phyloP scores from a whole-genome alignment of 352 stramenopile species.

The Pythium coloratum region DNA sequence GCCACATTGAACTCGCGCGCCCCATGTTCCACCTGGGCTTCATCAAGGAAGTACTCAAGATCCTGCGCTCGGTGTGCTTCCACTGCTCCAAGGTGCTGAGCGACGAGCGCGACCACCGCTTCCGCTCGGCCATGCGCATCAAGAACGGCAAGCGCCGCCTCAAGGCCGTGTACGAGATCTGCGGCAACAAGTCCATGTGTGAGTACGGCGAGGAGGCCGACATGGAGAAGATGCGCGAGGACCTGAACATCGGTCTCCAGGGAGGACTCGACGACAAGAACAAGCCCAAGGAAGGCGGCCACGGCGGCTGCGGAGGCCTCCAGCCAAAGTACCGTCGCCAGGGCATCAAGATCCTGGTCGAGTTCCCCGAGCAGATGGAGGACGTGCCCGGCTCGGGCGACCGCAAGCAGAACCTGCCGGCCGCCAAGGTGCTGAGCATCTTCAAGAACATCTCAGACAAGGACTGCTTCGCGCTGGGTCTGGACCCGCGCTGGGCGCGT shows the following conservation, averaged over 20 bases:
- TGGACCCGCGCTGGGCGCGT: conserved; percentile 94
- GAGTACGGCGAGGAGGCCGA: conserved; percentile 83
- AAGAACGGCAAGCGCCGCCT: conserved; percentile 91
- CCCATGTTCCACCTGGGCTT: conserved; percentile 99
- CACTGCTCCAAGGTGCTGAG: conserved; percentile 96
- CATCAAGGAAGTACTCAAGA: conserved; percentile 95
- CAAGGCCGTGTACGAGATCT: conserved; percentile 94
- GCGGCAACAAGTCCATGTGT: conserved; percentile 89
- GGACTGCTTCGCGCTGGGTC: conserved; percentile 93
- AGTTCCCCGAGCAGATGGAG: conserved; percentile 96
- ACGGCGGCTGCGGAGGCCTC: conserved; percentile 78
- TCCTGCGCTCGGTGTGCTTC: conserved; percentile 96
- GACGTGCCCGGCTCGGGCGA: conserved; percentile 93
- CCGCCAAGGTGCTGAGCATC: conserved; percentile 94
- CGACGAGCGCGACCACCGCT: conserved; percentile 86
- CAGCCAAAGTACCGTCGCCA: conserved; percentile 97
- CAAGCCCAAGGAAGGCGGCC: conserved; percentile 77
- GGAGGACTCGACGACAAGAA: conserved; percentile 81
- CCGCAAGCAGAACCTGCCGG: conserved; percentile 96
- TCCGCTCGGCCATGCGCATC: conserved; percentile 82
- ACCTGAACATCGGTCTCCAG: conserved; percentile 84
- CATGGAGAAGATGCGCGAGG: conserved; percentile 90
- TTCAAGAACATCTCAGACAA: conserved; percentile 98
- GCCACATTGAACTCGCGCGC: conserved; percentile 97
- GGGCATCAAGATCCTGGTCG: conserved; percentile 94